phyloP scores from a whole-genome alignment of 2,329 filamentous ascomycete genomes.

The Graphilbum fragrans region DNA sequence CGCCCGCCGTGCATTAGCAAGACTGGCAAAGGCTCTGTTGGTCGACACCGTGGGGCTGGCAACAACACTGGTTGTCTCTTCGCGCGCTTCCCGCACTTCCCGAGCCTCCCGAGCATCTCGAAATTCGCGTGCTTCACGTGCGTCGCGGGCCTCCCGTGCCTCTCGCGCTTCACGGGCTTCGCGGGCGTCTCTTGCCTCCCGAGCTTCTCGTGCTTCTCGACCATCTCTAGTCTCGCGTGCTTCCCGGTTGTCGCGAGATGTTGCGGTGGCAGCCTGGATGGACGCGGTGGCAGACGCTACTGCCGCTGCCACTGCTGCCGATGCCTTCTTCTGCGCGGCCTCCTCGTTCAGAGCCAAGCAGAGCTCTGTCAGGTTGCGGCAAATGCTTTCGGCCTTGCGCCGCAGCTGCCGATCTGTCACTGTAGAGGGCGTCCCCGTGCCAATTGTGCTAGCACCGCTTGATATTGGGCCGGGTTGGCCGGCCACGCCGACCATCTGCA shows the following conservation, averaged over 20 bases:
- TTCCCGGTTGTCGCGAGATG: background rate
- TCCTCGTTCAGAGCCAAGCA: conserved; percentile 72
- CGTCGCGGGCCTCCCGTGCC: too few species aligned
- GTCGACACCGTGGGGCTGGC: background rate
- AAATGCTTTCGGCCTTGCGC: conserved; percentile 85
- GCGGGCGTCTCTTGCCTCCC: too few species aligned
- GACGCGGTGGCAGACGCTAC: background rate
- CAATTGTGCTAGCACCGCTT: conserved; percentile 51
- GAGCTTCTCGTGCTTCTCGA: background rate
- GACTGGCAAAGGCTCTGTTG: conserved; percentile 6
- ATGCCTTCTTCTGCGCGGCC: conserved; percentile 19
- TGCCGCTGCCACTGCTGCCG: background rate
- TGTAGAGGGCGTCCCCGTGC: conserved; percentile 29
- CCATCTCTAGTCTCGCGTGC: background rate
- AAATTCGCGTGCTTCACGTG: background rate
- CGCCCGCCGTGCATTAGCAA: conserved; percentile 6
- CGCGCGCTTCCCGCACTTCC: conserved; percentile 12
- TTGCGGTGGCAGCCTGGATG: background rate
- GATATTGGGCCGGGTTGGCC: conserved; percentile 59
- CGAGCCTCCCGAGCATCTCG: conserved; percentile 1
- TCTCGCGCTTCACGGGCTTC: too few species aligned
- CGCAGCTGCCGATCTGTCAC: conserved; percentile 74
- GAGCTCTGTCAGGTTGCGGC: conserved; percentile 82
- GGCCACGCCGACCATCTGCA: conserved; percentile 62
- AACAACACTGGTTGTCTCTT: background rate